Evolutionary conservation across 176 grass and related monocot genomes (phyloP), one percentile per base, ranked within the genome.

Genomic region (Thalia dealbata): DNA sequence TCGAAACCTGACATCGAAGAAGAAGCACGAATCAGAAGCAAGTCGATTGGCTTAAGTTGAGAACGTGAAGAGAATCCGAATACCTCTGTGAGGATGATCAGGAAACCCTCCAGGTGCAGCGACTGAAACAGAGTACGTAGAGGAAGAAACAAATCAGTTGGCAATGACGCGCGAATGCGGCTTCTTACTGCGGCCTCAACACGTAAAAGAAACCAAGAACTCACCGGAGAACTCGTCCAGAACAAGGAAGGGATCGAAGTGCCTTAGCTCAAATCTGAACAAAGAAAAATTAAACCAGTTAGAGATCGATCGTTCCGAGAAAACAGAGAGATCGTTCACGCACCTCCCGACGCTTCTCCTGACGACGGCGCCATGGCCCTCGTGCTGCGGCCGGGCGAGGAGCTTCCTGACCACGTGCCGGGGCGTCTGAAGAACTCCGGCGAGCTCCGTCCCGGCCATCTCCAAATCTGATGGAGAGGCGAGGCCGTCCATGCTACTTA

Each of bases 201-300:
- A 28, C 12, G 1, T 27, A 21, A 69, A 69, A 16, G 71, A 71
- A 23, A 56, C 15, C 38, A 38, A 25, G 26, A 62, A 61, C 77
- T 41, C 30, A 97, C 93, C 95, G 79, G 95, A 93, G 79, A 99
- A 99, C 81, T 99, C 95, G 58, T 99, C 95, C 11, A 99, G 81
- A 54, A 86, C 83, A 1, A 99, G 83, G 81, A 99, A 99, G 15
- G 95, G 95, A 69, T 99, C 95, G 16, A 99, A 99, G 85, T 93
- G 91, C 67, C 78, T 86, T 16, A 99, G 73, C 76, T 99, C 95
- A 50, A 99, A 99, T 79, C 95, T 96, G 80, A 58, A 70, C 42
- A 69, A 52, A 2, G n/a, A 16, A n/a, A n/a, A n/a, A n/a, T n/a
- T n/a, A n/a, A 23, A 61, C 0, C 45, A 7, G 58, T 23, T 6